Conservation (phyloP, 2,329 filamentous ascomycete genomes). For the Alternaria tenuissima region DNA sequence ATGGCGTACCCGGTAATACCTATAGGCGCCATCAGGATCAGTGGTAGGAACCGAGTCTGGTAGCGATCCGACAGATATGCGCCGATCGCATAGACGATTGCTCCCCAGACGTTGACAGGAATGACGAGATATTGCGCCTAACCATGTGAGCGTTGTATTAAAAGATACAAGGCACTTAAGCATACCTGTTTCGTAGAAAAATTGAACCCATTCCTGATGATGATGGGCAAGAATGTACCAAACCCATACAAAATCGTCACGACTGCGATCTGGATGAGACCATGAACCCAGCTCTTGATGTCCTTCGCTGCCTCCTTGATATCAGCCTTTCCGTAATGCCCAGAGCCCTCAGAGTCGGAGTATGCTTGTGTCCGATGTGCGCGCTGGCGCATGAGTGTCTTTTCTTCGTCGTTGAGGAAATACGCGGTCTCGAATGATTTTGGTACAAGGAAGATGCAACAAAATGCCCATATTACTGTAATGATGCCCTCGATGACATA, state of each 20-base stretch:
- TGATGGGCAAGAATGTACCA: conserved; percentile 54
- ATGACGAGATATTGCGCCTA: conserved; percentile 51
- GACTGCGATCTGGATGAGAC: conserved; percentile 51
- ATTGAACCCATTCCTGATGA: conserved; percentile 53
- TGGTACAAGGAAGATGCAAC: conserved; percentile 43
- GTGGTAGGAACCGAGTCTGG: conserved; percentile 48
- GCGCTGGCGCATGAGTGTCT: conserved; percentile 39
- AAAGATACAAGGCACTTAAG: not conserved
- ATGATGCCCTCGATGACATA: conserved; percentile 46
- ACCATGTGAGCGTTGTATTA: not conserved
- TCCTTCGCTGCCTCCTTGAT: conserved; percentile 46
- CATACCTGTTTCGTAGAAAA: conserved; percentile 51
- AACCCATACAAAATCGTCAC: conserved; percentile 53
- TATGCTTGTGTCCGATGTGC: conserved; percentile 44
- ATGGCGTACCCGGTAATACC: conserved; percentile 45
- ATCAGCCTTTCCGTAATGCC: conserved; percentile 40
- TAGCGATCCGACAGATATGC: conserved; percentile 52
- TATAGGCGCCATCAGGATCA: conserved; percentile 44
- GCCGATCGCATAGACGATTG: conserved; percentile 51
- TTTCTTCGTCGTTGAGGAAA: conserved; percentile 43
- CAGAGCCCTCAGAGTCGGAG: conserved; percentile 38
- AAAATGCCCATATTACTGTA: conserved; percentile 38
- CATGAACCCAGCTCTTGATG: conserved; percentile 45
- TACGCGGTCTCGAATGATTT: conserved; percentile 46
- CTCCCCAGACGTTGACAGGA: conserved; percentile 54